Evolutionary conservation across 768 basidiomycete species (phyloP).

Genomic region (Boletus tomentosulus): DNA sequence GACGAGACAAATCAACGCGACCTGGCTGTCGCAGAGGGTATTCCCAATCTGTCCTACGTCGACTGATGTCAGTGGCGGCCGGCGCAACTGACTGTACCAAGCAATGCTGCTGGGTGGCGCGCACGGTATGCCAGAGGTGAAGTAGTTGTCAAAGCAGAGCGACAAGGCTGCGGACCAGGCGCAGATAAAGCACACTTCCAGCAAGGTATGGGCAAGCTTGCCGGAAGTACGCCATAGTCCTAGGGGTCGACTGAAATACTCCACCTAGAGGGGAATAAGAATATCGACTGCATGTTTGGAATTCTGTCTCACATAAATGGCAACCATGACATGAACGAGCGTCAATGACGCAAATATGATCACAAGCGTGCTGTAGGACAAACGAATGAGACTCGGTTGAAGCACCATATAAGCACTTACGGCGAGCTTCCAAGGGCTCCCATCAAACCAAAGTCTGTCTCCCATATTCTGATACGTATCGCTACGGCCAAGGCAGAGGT

Average conservation of each 20-base stretch:
- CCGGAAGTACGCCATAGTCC: slow-evolving; percentile 89
- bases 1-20: slow-evolving; percentile 74
- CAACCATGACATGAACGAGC: slow-evolving; percentile 77
- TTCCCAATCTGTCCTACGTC: slow-evolving; percentile 47
- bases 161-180: slow-evolving; percentile 91
- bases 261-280: slow-evolving; percentile 50
- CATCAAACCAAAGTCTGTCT: slow-evolving; percentile 45
- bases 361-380: slow-evolving; percentile 56
- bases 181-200: slow-evolving; percentile 88
- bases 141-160: slow-evolving; percentile 87
- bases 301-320: slow-evolving; percentile 66
- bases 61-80: slow-evolving; percentile 25
- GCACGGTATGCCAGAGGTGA: slow-evolving; percentile 82
- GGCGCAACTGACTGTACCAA: slow-evolving; percentile 74
- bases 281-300: slow-evolving; percentile 5
- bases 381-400: background rate
- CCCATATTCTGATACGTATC: slow-evolving; percentile 62
- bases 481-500: slow-evolving; percentile 76
- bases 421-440: slow-evolving; percentile 82
- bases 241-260: slow-evolving; percentile 88
- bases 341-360: slow-evolving; percentile 85
- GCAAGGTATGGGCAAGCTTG: slow-evolving; percentile 82
- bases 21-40: slow-evolving; percentile 67
- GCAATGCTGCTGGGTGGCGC: slow-evolving; percentile 51
- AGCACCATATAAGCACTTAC: slow-evolving; percentile 39